Evolutionary conservation across 495 filamentous ascomycete species (phyloP).

Genomic region (Talaromyces thailandensis): DNA sequence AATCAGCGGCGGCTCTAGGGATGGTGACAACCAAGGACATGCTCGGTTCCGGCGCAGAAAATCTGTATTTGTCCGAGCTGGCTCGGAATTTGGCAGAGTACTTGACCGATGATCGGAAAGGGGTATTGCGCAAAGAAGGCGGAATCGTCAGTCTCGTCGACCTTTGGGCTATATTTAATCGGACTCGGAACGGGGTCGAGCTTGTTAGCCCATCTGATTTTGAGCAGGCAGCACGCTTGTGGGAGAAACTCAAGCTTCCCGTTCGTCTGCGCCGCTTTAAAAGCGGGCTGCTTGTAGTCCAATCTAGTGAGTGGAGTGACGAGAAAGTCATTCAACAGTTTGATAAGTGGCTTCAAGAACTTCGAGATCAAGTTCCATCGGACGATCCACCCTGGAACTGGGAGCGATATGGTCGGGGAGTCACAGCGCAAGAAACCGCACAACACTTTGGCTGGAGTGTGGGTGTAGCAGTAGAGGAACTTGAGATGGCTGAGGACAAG

Average conservation of each 20-base stretch:
- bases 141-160: slow-evolving; percentile 94
- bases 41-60: slow-evolving; percentile 50
- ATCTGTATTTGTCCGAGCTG: slow-evolving; percentile 64
- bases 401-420: slow-evolving; percentile 64
- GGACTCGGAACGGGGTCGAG: slow-evolving; percentile 90
- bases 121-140: slow-evolving; percentile 73
- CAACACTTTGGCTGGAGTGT: slow-evolving; percentile 96
- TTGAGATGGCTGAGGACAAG: slow-evolving; percentile 92
- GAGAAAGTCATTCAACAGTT: slow-evolving; percentile 77
- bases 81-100: slow-evolving; percentile 89
- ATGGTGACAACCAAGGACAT: slow-evolving; percentile 94
- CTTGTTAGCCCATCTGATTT: slow-evolving; percentile 88
- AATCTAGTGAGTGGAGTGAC: slow-evolving; percentile 80
- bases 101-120: slow-evolving; percentile 78
- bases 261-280: slow-evolving; percentile 82
- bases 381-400: slow-evolving; percentile 65
- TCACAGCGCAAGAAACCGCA: slow-evolving; percentile 84
- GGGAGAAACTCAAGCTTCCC: slow-evolving; percentile 82
- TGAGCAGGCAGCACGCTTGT: slow-evolving; percentile 76
- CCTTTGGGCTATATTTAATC: slow-evolving; percentile 95
- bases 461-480: slow-evolving; percentile 89
- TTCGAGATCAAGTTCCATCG: slow-evolving; percentile 56
- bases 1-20: slow-evolving; percentile 77
- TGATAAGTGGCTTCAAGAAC: slow-evolving; percentile 64
- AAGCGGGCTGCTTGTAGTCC: slow-evolving; percentile 86